These are phyloP conservation scores for Cryptosporidium bovis DNA, from an alignment of 169 alveolate species.

Conservation along the genomic window DNA sequence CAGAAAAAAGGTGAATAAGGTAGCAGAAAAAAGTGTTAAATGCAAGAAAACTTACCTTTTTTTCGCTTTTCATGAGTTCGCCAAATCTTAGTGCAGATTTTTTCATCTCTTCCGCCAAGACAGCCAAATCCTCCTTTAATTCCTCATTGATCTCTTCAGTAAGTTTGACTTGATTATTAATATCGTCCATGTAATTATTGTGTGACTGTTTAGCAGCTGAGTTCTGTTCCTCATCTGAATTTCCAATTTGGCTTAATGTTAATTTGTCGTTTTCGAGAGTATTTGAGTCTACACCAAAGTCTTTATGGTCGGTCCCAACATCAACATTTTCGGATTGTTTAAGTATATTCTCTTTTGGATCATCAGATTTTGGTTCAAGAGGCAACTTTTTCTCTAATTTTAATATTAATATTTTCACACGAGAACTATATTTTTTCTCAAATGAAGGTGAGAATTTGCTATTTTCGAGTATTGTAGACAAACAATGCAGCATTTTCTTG, in stretches of 20 bases:
- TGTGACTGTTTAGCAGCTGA: neutral
- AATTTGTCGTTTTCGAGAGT: neutral
- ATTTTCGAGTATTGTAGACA: neutral
- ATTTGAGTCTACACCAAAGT: neutral
- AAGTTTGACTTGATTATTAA: neutral
- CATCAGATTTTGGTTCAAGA: neutral
- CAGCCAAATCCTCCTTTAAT: constrained; percentile 38
- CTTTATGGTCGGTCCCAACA: neutral
- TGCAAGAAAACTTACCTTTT: constrained; percentile 29
- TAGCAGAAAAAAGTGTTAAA: neutral
- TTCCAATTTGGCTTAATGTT: neutral
- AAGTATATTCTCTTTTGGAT: neutral
- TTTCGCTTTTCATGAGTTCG: constrained; percentile 41
- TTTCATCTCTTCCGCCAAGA: constrained; percentile 57
- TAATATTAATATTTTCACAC: constrained; percentile 5
- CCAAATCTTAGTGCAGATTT: constrained; percentile 48
- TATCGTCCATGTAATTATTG: neutral
- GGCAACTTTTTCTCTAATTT: constrained; percentile 18
- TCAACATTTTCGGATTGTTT: neutral
- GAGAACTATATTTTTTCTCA: neutral
- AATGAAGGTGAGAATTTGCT: neutral
- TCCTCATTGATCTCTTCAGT: constrained; percentile 11
- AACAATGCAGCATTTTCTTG: constrained; percentile 40
- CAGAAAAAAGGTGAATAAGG: neutral
- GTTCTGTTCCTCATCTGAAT: neutral